Evolutionary conservation across 2,329 filamentous ascomycete species (phyloP), one percentile per base, ranked within the genome.

Genomic region (Fusarium cyanostomum): DNA sequence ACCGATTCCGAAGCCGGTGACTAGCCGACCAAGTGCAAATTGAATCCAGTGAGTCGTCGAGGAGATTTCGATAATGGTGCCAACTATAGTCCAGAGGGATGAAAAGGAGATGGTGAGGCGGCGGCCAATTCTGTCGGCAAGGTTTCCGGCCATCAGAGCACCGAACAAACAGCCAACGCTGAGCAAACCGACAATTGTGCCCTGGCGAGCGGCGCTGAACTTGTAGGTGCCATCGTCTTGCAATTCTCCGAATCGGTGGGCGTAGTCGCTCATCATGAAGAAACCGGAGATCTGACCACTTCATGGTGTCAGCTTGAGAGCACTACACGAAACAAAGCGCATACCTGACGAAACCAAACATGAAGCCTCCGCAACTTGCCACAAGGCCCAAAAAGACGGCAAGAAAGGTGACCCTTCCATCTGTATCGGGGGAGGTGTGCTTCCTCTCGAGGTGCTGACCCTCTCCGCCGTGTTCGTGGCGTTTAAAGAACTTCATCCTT

Each of bases 1-100:
- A 26, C 89, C 89, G 42, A 91, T 86, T 16, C 87, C 87, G 3
- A 89, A 72, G 65, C 89, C 88, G 21, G 86, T 88, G n/a, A 89
- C 81, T 64, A 88, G 82, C 39, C 89, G 81, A 43, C 88, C 89
- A 15, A 88, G 74, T 26, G 87, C 87, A 56, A 90, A 83, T 67
- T 90, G 88, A 56, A 83, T 85, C 88, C 88, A 91, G 38, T 75
- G 74, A 3, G 64, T 71, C 2, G 75, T 67, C 0, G 86, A 86
- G 0, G 86, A 81, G 59, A 90, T 84, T 67, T 89, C 86, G 15
- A 91, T 83, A 42, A 88, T 77, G 41, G 86, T 89, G 50, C 88
- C 88, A 27, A 89, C 75, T 62, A 83, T 86, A 68, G 88, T 86
- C 73, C 88, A 85, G 57, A 89, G 79, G 52, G 86, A 84, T 62